Evolutionary conservation across 345 rosid genomes (phyloP).

Genomic region (Durio zibethinus): DNA sequence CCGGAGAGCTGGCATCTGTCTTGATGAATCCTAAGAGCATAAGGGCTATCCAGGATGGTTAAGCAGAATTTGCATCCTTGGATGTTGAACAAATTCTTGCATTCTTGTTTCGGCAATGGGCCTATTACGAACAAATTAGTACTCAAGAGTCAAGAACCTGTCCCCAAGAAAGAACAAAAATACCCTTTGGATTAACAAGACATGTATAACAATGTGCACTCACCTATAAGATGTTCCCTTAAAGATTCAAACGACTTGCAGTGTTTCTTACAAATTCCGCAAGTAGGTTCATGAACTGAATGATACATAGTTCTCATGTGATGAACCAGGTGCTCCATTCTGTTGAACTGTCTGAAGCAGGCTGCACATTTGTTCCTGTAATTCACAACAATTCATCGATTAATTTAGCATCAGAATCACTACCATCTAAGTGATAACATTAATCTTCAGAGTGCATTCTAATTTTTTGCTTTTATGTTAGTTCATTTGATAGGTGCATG

Average conservation of each 20-base stretch:
- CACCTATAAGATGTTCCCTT: constrained; percentile 87
- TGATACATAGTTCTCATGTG: constrained; percentile 83
- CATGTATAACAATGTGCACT: not conserved
- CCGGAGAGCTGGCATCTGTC: constrained; percentile 61
- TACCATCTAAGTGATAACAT: too few species aligned
- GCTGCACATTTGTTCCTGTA: constrained; percentile 89
- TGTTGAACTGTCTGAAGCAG: constrained; percentile 87
- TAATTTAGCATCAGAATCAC: not conserved
- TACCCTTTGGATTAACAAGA: not conserved
- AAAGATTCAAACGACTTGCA: constrained; percentile 91
- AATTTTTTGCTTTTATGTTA: not conserved
- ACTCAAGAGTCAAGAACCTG: too few species aligned
- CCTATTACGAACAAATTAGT: constrained; percentile 34
- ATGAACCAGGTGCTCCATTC: constrained; percentile 79
- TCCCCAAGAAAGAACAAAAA: not conserved
- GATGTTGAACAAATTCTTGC: constrained; percentile 60
- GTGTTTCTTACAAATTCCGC: constrained; percentile 74
- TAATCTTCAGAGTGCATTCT: not conserved
- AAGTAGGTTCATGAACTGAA: constrained; percentile 80
- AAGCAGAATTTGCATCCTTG: constrained; percentile 82
- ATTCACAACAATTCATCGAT: not conserved
- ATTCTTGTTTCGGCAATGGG: constrained; percentile 87
- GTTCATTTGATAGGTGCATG: not conserved
- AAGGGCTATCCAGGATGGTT: constrained; percentile 50
- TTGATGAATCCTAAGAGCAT: constrained; percentile 63